A percentile compares a stretch with the other conserved stretches of the same genome.
Evolutionary conservation across 495 filamentous ascomycete species (phyloP).

Genomic region (Alectoria sarmentosa): DNA sequence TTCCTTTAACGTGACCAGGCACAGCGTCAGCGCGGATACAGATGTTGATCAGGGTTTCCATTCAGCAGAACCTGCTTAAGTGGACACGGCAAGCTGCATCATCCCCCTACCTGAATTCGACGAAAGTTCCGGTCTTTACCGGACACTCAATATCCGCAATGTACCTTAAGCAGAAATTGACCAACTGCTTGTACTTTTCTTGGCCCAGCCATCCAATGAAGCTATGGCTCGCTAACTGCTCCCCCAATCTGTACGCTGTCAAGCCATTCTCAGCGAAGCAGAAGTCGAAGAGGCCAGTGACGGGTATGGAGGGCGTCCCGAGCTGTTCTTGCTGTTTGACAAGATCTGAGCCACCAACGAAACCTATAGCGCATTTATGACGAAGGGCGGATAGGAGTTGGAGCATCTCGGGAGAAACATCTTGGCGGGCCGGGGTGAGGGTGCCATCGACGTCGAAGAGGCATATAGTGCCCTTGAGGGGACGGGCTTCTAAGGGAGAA

Average conservation of each 20-base stretch:
- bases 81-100: neutral
- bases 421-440: constrained; percentile 70
- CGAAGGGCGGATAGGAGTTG: constrained; percentile 69
- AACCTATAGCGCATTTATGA: constrained; percentile 86
- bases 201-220: constrained; percentile 95
- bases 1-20: constrained; percentile 38
- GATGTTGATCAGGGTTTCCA: no score
- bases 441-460: constrained; percentile 95
- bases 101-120: constrained; percentile 70
- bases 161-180: constrained; percentile 79
- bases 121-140: constrained; percentile 88
- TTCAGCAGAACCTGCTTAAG: neutral
- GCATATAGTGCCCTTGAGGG: constrained; percentile 79
- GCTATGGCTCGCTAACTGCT: constrained; percentile 59
- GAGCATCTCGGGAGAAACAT: constrained; percentile 72
- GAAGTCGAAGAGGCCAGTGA: constrained; percentile 85
- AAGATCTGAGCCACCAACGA: constrained; percentile 80
- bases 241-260: constrained; percentile 76
- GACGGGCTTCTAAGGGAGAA: constrained; percentile 71
- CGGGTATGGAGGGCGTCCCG: constrained; percentile 53
- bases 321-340: constrained; percentile 95
- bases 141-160: constrained; percentile 80
- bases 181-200: constrained; percentile 82
- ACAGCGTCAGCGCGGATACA: neutral
- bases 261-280: constrained; percentile 95